Percentiles rank a stretch among this genome's conserved stretches.
Evolutionary conservation across 192 early-diverging fungal genomes (phyloP).

Genomic region (Backusella liffmaniae): DNA sequence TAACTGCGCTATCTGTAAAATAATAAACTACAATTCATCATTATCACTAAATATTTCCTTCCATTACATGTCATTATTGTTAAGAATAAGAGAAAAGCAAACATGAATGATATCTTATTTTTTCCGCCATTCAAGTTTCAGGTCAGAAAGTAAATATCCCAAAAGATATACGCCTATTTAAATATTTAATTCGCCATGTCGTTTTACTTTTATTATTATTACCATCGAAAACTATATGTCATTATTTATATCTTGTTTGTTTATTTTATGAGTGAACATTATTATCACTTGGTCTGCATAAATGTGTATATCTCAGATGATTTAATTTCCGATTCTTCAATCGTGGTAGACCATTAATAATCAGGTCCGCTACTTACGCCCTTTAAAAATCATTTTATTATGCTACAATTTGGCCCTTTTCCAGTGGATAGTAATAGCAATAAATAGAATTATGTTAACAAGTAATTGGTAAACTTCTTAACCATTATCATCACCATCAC

Average conservation of each 20-base stretch:
- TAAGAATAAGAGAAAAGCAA: background rate
- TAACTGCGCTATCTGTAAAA: background rate
- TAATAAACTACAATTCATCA: background rate
- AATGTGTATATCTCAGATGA: background rate
- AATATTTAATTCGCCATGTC: background rate
- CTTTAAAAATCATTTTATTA: background rate
- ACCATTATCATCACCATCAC: background rate
- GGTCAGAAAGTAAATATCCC: background rate
- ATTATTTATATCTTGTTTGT: background rate
- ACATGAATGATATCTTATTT: background rate
- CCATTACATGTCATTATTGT: background rate
- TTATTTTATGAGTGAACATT: background rate
- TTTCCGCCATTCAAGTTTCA: background rate
- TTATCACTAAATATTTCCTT: background rate
- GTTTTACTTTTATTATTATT: background rate
- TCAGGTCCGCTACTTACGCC: background rate
- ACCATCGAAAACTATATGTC: background rate
- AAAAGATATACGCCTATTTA: background rate
- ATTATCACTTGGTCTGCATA: background rate
- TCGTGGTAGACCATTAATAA: background rate
- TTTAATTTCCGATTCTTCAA: background rate
- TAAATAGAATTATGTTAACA: no score
- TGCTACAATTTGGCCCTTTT: no score
- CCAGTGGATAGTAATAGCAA: background rate
- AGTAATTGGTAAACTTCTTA: no score